phyloP scores from a whole-genome alignment of 768 basidiomycete genomes.

The Suillus ampliporus region DNA sequence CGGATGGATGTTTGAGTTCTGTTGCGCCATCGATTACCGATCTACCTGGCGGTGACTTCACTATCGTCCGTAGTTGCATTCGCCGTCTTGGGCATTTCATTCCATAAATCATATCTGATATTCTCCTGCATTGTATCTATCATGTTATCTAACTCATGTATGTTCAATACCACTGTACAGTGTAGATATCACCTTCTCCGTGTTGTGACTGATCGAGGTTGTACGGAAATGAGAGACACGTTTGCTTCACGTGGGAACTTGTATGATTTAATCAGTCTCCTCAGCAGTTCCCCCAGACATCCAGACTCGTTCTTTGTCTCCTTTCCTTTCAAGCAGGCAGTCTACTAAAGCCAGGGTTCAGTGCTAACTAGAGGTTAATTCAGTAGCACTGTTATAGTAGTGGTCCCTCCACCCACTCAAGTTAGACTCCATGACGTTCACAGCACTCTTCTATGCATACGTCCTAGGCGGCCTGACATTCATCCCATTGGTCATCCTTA shows the following conservation, averaged over 20 bases:
- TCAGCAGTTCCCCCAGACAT: constrained; percentile 1
- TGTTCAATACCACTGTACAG: background rate
- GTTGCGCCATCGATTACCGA: background rate
- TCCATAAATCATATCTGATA: background rate
- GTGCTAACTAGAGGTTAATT: background rate
- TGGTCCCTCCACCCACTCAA: too few species aligned
- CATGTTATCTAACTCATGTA: constrained; percentile 4
- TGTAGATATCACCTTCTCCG: too few species aligned
- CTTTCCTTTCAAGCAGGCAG: background rate
- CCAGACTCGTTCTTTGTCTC: background rate
- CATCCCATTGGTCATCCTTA: constrained; percentile 74
- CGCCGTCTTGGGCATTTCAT: background rate
- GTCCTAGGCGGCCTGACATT: constrained; percentile 91
- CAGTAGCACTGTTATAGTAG: background rate
- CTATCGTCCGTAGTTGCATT: background rate
- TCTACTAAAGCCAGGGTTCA: background rate
- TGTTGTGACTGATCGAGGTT: background rate
- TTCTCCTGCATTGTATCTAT: constrained; percentile 7
- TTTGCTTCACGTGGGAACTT: constrained; percentile 6
- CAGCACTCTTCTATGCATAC: constrained; percentile 81
- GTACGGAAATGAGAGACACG: constrained; percentile 5
- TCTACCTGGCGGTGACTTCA: too few species aligned
- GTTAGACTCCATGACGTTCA: constrained; percentile 66
- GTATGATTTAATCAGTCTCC: background rate
- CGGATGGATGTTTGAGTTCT: constrained; percentile 6